A percentile compares a stretch with the other conserved stretches of the same genome.
phyloP scores from a whole-genome alignment of 176 grass and related monocot species.

The Aegilops sharonensis region DNA sequence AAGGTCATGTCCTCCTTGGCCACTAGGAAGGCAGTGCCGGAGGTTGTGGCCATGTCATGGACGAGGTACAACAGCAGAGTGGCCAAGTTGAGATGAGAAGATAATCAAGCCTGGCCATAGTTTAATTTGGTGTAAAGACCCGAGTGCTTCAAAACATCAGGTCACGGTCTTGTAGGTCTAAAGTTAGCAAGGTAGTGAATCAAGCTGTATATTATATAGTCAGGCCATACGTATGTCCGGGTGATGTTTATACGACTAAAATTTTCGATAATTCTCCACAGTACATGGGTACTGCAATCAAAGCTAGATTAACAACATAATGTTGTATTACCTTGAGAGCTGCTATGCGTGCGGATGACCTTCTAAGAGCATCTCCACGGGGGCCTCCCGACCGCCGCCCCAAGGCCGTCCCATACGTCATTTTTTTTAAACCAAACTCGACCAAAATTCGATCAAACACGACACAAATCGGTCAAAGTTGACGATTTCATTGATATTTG shows the following conservation, averaged over 20 bases:
- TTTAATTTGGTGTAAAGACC: neutral
- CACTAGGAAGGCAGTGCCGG: slow-evolving; percentile 25
- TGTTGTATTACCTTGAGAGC: neutral
- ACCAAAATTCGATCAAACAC: no score
- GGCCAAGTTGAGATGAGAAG: slow-evolving; percentile 20
- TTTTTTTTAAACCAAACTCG: no score
- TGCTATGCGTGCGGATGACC: no score
- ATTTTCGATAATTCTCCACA: neutral
- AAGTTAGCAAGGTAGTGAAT: neutral
- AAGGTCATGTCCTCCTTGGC: slow-evolving; percentile 52
- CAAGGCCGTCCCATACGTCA: no score
- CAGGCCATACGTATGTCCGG: neutral
- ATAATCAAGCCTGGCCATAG: neutral
- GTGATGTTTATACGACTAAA: neutral
- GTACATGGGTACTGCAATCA: neutral
- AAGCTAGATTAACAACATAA: neutral
- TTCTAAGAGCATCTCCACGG: no score
- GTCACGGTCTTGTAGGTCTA: no score
- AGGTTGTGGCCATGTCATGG: slow-evolving; percentile 34
- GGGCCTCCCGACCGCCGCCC: no score
- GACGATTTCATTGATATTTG: no score
- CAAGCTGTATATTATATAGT: neutral
- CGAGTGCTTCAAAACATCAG: neutral
- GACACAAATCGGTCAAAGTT: no score
- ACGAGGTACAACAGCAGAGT: slow-evolving; percentile 26